Conservation (phyloP, 2,329 filamentous ascomycete species). For the Hymenotorrendiella dingleyae region DNA sequence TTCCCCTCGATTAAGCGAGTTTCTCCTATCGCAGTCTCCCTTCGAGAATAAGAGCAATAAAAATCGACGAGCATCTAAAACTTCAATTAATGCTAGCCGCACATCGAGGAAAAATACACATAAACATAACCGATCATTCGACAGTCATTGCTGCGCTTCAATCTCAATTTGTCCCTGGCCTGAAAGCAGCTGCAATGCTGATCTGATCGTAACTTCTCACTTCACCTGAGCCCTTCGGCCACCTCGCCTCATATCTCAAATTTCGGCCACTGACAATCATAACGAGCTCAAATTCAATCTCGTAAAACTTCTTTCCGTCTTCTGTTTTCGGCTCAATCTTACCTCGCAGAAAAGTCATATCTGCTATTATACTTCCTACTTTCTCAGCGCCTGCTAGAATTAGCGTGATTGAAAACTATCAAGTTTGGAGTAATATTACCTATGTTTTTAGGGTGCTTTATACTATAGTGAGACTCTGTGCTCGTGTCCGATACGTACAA, state of each 20-base stretch:
- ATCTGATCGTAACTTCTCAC: slow-evolving; percentile 9
- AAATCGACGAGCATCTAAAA: too few relatives aligned
- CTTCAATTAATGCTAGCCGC: too few relatives aligned
- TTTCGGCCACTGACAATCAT: slow-evolving; percentile 16
- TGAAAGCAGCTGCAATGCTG: slow-evolving; percentile 17
- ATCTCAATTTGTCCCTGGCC: slow-evolving; percentile 11
- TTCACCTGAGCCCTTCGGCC: slow-evolving; percentile 9
- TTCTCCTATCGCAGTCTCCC: too few relatives aligned
- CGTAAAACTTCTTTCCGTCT: slow-evolving; percentile 6
- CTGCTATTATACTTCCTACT: slow-evolving; percentile 11
- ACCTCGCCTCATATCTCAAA: slow-evolving; percentile 16
- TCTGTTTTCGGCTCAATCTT: slow-evolving; percentile 4
- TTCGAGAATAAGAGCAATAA: too few relatives aligned
- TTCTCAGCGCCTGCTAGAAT: slow-evolving; percentile 2
- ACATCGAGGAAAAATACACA: too few relatives aligned
- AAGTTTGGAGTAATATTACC: slow-evolving; percentile 3
- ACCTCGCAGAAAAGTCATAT: slow-evolving; percentile 14
- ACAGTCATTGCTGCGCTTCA: too few relatives aligned
- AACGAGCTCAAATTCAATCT: slow-evolving; percentile 15
- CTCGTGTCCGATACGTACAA: slow-evolving; percentile 11
- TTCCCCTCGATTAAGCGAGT: too few relatives aligned
- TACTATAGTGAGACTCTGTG: slow-evolving; percentile 13
- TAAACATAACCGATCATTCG: too few relatives aligned
- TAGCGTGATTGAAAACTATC: neutral
- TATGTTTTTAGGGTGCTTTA: slow-evolving; percentile 12